Conservation (phyloP, 1,284 basidiomycete species). For the Ustilago xerochloae region DNA sequence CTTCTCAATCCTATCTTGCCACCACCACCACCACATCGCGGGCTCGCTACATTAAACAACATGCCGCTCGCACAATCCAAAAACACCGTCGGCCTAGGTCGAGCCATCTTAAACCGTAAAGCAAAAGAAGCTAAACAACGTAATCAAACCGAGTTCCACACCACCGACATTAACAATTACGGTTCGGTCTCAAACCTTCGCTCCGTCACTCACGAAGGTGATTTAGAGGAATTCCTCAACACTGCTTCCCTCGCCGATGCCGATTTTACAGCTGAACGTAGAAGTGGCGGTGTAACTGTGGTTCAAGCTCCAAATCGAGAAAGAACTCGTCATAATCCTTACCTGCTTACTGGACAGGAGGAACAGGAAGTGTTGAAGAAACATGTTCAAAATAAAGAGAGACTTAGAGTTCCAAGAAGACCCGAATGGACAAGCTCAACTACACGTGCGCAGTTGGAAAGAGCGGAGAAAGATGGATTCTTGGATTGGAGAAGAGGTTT, state of each 20-base stretch:
- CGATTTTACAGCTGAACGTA: conserved; percentile 95
- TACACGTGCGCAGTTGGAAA: conserved; percentile 63
- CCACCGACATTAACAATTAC: conserved; percentile 70
- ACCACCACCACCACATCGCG: not conserved
- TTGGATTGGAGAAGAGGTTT: conserved; percentile 66
- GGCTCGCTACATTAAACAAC: conserved; percentile 1
- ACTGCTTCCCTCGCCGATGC: conserved; percentile 93
- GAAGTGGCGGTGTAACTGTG: conserved; percentile 82
- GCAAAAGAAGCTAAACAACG: conserved; percentile 59
- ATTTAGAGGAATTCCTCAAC: conserved; percentile 94
- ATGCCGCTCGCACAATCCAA: conserved; percentile 65
- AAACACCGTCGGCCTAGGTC: conserved; percentile 66
- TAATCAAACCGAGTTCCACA: conserved; percentile 63
- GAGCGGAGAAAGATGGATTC: conserved; percentile 65
- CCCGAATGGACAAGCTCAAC: conserved; percentile 63
- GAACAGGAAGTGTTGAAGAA: conserved; percentile 74
- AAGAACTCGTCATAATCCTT: conserved; percentile 77
- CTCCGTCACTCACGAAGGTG: conserved; percentile 94
- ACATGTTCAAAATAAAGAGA: conserved; percentile 61
- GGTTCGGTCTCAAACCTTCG: conserved; percentile 73
- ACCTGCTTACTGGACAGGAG: conserved; percentile 84
- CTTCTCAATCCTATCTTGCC: conserved; percentile 7
- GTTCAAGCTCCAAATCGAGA: conserved; percentile 74
- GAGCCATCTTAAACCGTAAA: conserved; percentile 63
- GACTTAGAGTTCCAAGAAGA: conserved; percentile 62